phyloP scores from a whole-genome alignment of 2,329 filamentous ascomycete species.

The Pseudogymnoascus sp. region DNA sequence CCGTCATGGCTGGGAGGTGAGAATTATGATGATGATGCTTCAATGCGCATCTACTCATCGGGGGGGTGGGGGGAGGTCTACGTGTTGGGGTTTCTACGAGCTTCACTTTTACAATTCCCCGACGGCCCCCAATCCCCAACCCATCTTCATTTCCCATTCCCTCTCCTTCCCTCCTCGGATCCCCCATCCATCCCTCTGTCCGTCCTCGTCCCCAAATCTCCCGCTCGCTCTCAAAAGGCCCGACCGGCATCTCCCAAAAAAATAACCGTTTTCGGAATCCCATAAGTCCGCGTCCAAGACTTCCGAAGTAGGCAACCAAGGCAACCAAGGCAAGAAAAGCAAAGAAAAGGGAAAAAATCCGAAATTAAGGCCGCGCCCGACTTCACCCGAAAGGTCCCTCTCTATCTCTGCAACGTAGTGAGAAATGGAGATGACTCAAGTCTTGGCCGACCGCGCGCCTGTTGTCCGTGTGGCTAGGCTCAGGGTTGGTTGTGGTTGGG shows the following conservation, averaged over 20 bases:
- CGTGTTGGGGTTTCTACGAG: not conserved
- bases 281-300: not conserved
- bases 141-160: not conserved
- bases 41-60: not conserved
- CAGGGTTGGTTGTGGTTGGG: not conserved
- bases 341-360: not conserved
- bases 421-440: slow-evolving; percentile 9
- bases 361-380: not conserved
- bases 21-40: not conserved
- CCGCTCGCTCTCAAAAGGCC: not conserved
- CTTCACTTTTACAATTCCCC: not conserved
- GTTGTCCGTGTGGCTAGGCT: not conserved
- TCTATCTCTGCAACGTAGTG: not conserved
- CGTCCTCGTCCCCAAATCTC: not conserved
- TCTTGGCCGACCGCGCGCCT: not conserved
- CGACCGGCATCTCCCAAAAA: not conserved
- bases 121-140: not conserved
- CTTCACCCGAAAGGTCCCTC: not conserved
- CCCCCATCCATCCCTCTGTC: not conserved
- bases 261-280: not conserved
- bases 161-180: not conserved
- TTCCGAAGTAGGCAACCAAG: not conserved
- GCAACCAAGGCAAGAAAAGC: not conserved
- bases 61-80: not conserved
- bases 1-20: not conserved